Conservation (phyloP, 306 rosid species). For the Glycine latifolia region DNA sequence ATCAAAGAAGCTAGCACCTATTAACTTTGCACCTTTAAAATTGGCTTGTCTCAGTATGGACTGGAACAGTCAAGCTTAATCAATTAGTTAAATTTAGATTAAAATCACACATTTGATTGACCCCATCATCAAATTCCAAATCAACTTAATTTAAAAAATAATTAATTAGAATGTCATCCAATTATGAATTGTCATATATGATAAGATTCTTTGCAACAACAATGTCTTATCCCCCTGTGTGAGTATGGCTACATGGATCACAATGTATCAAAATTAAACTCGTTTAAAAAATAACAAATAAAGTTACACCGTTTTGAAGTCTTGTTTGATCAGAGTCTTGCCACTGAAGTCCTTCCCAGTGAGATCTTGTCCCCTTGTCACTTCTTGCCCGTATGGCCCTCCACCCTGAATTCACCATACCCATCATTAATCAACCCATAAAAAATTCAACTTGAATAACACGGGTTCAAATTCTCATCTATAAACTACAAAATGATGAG, state of each 20-base stretch:
- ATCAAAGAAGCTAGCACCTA: conserved; percentile 97
- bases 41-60: conserved; percentile 86
- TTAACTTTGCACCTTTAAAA: conserved; percentile 85
- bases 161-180: too few species aligned
- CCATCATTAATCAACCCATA: background rate
- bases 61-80: conserved; percentile 45
- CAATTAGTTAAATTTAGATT: conserved; percentile 14
- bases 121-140: conserved; percentile 26
- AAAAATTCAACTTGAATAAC: conserved; percentile 14
- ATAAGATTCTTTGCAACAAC: background rate
- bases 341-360: conserved; percentile 90
- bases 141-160: background rate
- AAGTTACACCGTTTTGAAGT: conserved; percentile 84
- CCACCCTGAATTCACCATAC: conserved; percentile 69
- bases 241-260: too few species aligned
- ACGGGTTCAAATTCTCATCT: background rate
- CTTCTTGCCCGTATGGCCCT: conserved; percentile 90
- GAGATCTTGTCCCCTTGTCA: conserved; percentile 96
- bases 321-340: conserved; percentile 86
- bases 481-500: background rate
- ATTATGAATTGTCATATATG: too few species aligned
- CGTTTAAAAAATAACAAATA: background rate
- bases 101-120: conserved; percentile 12
- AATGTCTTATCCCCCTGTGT: too few species aligned
- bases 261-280: background rate